These are phyloP conservation scores for Penicillium psychrosexuale DNA, from an alignment of 2,329 filamentous ascomycete genomes.

Conservation along the genomic window DNA sequence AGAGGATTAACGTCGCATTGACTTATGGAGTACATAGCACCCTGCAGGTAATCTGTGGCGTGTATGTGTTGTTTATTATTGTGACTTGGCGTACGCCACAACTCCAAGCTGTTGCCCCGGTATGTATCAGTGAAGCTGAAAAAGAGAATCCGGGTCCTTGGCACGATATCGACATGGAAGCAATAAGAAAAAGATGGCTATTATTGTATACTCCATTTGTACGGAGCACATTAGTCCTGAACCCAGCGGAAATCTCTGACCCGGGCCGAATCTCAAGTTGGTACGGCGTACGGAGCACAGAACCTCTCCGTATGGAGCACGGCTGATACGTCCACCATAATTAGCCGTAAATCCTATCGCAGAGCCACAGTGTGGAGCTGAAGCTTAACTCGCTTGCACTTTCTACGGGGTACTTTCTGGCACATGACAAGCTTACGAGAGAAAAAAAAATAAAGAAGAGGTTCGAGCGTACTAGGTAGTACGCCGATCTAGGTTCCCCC, in stretches of 20 bases:
- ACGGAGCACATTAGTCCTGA: not conserved
- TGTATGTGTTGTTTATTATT: not conserved
- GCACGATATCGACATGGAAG: not conserved
- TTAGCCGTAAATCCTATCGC: not conserved
- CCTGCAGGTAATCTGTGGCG: not conserved
- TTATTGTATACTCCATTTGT: not conserved
- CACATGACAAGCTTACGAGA: not conserved
- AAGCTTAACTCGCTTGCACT: conserved; percentile 6
- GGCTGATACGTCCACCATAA: not conserved
- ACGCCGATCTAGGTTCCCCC: conserved; percentile 8
- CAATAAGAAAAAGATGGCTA: not conserved
- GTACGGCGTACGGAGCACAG: not conserved
- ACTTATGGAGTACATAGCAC: not conserved
- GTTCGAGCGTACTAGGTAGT: not conserved
- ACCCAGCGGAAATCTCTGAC: conserved; percentile 7
- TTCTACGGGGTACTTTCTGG: not conserved
- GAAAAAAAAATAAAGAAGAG: not conserved
- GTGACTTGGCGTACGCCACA: conserved; percentile 1
- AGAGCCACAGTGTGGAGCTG: conserved; percentile 7
- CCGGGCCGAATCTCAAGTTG: conserved; percentile 19
- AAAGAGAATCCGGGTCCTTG: not conserved
- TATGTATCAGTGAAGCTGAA: not conserved
- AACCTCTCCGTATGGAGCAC: not conserved
- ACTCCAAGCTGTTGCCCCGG: not conserved
- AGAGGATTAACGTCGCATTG: not conserved